Evolutionary conservation across 257 asterid species (phyloP).

Genomic region (Dorcoceras hygrometricum): DNA sequence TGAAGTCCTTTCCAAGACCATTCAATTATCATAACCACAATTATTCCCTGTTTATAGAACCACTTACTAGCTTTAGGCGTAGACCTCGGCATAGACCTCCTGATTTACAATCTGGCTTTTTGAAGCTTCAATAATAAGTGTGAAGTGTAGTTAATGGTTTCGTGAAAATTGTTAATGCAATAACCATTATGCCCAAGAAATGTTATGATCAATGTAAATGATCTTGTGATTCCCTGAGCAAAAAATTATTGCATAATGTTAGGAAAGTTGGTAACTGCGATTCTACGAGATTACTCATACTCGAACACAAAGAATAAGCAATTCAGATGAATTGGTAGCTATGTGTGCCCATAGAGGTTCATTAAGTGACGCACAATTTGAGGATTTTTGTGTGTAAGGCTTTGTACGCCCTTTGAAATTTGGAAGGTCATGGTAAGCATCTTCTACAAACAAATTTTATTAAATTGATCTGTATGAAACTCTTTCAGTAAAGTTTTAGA

Average conservation of each 20-base stretch:
- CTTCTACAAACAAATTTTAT: too few relatives aligned
- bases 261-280: not conserved
- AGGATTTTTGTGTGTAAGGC: not conserved
- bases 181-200: not conserved
- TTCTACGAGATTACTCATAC: not conserved
- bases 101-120: not conserved
- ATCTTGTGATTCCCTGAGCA: not conserved
- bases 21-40: slow-evolving; percentile 3
- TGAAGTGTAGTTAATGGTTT: not conserved
- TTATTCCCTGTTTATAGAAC: slow-evolving; percentile 6
- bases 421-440: not conserved
- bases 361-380: slow-evolving; percentile 7
- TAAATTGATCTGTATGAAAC: not conserved
- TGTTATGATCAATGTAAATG: not conserved
- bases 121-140: not conserved
- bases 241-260: not conserved
- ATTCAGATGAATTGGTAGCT: not conserved
- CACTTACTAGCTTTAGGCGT: slow-evolving; percentile 6
- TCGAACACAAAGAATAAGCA: not conserved
- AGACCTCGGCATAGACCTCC: too few relatives aligned
- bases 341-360: slow-evolving; percentile 15
- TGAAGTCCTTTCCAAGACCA: not conserved
- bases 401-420: not conserved
- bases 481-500: not conserved
- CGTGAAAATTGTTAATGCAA: not conserved